Evolutionary conservation across 176 grass and related monocot species (phyloP).

Genomic region (Oryza australiensis): DNA sequence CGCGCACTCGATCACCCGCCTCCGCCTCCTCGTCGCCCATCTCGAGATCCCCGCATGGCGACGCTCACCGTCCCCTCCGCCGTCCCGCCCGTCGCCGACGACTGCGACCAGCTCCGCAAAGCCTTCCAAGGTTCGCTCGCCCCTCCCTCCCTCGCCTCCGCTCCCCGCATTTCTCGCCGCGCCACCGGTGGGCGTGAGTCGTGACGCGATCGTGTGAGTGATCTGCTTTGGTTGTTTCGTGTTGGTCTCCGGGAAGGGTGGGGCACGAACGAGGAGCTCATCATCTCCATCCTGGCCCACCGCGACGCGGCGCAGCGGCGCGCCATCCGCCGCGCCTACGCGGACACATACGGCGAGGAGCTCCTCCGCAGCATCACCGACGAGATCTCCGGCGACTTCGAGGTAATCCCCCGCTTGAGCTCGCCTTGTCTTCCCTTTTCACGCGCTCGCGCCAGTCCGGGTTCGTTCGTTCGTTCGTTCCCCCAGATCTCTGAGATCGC

Average conservation of each 20-base stretch:
- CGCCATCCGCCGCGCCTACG: slow-evolving; percentile 73
- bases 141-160: background rate
- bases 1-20: slow-evolving; percentile 1
- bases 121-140: slow-evolving; percentile 66
- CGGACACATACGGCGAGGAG: slow-evolving; percentile 71
- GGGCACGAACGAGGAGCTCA: slow-evolving; percentile 87
- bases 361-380: slow-evolving; percentile 82
- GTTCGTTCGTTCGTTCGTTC: background rate
- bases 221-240: background rate
- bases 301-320: slow-evolving; percentile 69
- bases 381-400: slow-evolving; percentile 90
- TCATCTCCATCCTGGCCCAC: slow-evolving; percentile 94
- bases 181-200: background rate
- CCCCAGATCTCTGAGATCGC: slow-evolving; percentile 14
- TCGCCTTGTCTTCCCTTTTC: background rate
- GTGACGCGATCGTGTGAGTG: background rate
- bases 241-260: slow-evolving; percentile 50
- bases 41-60: slow-evolving; percentile 54
- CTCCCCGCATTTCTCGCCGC: background rate
- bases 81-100: slow-evolving; percentile 62
- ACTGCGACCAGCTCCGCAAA: slow-evolving; percentile 85
- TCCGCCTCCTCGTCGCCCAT: background rate
- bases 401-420: slow-evolving; percentile 44
- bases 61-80: slow-evolving; percentile 59
- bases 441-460: background rate